Conservation (phyloP, 2,329 filamentous ascomycete genomes). For the Tolypocladium tundrense region DNA sequence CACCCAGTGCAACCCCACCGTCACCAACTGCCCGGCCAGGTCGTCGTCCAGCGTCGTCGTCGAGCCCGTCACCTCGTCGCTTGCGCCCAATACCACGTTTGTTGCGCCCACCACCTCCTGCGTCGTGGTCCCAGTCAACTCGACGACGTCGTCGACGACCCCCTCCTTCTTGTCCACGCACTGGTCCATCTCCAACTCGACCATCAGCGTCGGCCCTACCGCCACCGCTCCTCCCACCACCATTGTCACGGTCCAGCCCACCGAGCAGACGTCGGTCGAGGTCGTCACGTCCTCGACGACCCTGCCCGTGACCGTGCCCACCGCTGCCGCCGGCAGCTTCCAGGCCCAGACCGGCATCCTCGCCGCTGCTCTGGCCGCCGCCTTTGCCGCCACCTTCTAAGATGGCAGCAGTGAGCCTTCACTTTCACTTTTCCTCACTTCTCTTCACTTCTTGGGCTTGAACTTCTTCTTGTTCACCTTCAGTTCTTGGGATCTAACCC, state of each 20-base stretch:
- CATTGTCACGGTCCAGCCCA: conserved; percentile 11
- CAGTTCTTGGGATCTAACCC: background rate
- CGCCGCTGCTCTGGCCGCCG: conserved; percentile 24
- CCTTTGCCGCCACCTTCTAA: conserved; percentile 27
- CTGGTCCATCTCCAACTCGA: conserved; percentile 24
- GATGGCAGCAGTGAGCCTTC: background rate
- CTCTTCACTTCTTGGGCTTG: background rate
- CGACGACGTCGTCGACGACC: conserved; percentile 7
- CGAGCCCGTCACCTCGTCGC: conserved; percentile 18
- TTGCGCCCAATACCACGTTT: conserved; percentile 15
- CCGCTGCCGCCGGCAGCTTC: conserved; percentile 23
- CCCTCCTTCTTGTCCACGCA: conserved; percentile 9
- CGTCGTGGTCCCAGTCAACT: background rate
- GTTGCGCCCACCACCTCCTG: conserved; percentile 1
- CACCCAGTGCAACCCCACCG: conserved; percentile 34
- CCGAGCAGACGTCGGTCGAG: conserved; percentile 10
- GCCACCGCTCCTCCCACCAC: conserved; percentile 12
- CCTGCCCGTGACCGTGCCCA: conserved; percentile 11
- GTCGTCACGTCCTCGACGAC: conserved; percentile 8
- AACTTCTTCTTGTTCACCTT: conserved; percentile 1
- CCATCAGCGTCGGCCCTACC: conserved; percentile 14
- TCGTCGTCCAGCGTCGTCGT: conserved; percentile 10
- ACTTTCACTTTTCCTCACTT: background rate
- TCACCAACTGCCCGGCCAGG: conserved; percentile 30
- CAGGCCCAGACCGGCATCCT: conserved; percentile 29